Base-by-base conservation (phyloP, 495 filamentous ascomycete species). In the Penicillium psychrofluorescens region DNA sequence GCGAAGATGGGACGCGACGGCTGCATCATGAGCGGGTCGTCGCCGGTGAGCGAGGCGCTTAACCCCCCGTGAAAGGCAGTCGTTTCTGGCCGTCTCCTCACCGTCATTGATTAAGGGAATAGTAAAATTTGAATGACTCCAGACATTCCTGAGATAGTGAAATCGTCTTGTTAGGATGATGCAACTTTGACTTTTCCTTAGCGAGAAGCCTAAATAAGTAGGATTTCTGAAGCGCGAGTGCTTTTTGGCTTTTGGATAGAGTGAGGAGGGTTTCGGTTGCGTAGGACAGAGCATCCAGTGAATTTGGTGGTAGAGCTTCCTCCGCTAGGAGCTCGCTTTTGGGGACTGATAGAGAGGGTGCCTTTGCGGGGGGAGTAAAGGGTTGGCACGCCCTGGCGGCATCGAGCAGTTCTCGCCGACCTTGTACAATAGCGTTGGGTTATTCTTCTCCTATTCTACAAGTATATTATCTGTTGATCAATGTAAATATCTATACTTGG, bases 151-250 rank as follows among this genome's bases (percentile, higher is more conserved):
- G 16, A 16, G 16, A 16, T 16, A 16, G 16, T 16, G 16, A 16
- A 16, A 16, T 16, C 4, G 16, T 16, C 16, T 16, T 16, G 16
- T 16, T 16, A 4, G 4, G 16, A 16, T 16, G 16, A 16, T 16
- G 16, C 16, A 16, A 16, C 16, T 16, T 16, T 16, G 72, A 71
- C 40, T 79, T 72, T 43, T 85, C 79, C 49, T 76, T 80, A 2
- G 71, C 57, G 11, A 88, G 66, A 22, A 74, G 56, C 8, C 65
- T 68, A 31, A 76, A 71, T 36, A 87, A 51, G 51, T 85, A 80
- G 6, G 77, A 74, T 38, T 80, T 84, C 41, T 87, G 80, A 30
- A 81, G 66, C 16, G 83, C 76, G 16, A 84, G 58, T 1, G 70
- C 68, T 43, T 79, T 83, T 46, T 88, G 81, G 40, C 70, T 70